Evolutionary conservation across 1,139 yeast species (phyloP).

Genomic region (Suhomyces bribrorum): DNA sequence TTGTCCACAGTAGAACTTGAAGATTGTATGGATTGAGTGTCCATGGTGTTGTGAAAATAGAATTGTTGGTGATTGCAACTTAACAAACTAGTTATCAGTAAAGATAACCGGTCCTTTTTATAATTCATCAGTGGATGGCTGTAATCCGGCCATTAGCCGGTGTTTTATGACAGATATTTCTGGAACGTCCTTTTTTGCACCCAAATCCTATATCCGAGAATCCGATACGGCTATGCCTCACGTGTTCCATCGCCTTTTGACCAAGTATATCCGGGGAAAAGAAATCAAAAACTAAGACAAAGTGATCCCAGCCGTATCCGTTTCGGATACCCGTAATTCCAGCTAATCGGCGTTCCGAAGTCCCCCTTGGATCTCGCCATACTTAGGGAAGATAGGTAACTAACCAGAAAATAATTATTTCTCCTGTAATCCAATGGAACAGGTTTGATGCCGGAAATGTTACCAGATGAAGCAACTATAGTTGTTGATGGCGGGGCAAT

Average conservation of each 20-base stretch:
- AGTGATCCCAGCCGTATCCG: neutral
- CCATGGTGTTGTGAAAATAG: neutral
- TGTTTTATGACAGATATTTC: neutral
- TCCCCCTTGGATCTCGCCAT: too few relatives aligned
- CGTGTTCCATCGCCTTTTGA: neutral
- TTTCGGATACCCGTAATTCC: neutral
- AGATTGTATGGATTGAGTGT: neutral
- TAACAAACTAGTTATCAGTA: too few relatives aligned
- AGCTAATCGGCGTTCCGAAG: neutral
- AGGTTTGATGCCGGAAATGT: too few relatives aligned
- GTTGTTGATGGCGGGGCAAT: too few relatives aligned
- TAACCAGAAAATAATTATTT: too few relatives aligned
- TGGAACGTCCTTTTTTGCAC: neutral
- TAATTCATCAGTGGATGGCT: too few relatives aligned
- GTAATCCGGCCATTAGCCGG: too few relatives aligned
- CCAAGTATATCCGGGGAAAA: neutral
- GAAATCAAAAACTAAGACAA: neutral
- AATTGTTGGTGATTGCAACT: too few relatives aligned
- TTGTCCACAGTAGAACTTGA: neutral
- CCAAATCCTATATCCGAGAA: conserved; percentile 2
- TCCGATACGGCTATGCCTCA: conserved; percentile 1
- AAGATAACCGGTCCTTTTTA: too few relatives aligned
- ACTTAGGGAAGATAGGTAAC: too few relatives aligned
- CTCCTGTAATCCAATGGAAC: too few relatives aligned
- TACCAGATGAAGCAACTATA: too few relatives aligned